Base-by-base conservation (phyloP, 345 rosid genomes). In the Gossypium sturtianum region DNA sequence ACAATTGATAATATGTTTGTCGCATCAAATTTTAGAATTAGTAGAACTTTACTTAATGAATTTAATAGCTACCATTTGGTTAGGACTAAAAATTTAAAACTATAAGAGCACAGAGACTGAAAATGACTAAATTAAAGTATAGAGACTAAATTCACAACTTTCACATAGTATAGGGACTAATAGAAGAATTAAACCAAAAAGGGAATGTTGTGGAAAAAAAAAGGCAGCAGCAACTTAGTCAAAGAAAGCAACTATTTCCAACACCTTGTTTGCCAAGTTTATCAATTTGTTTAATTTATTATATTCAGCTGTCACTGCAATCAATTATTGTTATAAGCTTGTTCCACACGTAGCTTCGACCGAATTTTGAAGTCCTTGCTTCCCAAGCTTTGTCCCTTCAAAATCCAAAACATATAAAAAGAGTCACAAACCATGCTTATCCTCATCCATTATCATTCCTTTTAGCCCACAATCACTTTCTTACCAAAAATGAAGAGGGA, bases 401-500 rank as follows among this genome's bases (percentile, higher is more conserved):
- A 12, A 34, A 34, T 9, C 49, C 12, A 38, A 34, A 64, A 6
- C 68, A 41, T 70, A 70, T 70, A 70, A 70, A 51, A 51, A 0
- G 59, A 6, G 15, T 51, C 22, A 2, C 60, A 51, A 52, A 5
- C 47, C 41, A 25, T 2, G 20, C 44, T 68, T 17, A 66, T 12
- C n/a, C 3, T 3, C 17, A 16, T n/a, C 49, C 20, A 4, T 1
- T 38, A 57, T 47, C 44, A 6, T 47, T 47, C n/a, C 38, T 20
- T 51, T 51, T 13, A 62, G 63, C 78, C 57, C 77, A 17, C 83
- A 48, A 63, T 19, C 23, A 13, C 61, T 20, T 27, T 29, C 7
- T 47, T 3, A 34, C 52, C 29, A 74, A 72, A 66, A 22, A 93
- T 90, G 97, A 89, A 79, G 85, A 75, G 93, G 48, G 89, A 92